Percentiles rank a stretch among this genome's conserved stretches.
phyloP scores from a whole-genome alignment of 495 filamentous ascomycete species.

The Cudoniella acicularis region DNA sequence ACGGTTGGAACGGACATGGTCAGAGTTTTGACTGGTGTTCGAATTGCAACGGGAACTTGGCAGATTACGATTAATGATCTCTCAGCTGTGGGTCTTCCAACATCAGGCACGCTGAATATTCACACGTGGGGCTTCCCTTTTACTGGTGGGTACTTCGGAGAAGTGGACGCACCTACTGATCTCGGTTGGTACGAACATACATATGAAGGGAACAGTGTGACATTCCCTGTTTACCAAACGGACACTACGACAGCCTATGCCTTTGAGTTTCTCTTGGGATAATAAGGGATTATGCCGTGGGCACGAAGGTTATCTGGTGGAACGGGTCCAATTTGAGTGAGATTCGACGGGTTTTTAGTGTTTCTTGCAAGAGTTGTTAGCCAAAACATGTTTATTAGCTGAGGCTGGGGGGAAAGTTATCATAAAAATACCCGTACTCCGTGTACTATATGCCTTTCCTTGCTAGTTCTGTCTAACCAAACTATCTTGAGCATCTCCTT shows the following conservation, averaged over 20 bases:
- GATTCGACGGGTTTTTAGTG: no score
- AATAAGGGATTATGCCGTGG: not conserved
- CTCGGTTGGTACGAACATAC: constrained; percentile 29
- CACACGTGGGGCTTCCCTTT: constrained; percentile 31
- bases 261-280: constrained; percentile 29
- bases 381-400: no score
- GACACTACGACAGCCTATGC: constrained; percentile 33
- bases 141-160: constrained; percentile 19
- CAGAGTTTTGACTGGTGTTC: constrained; percentile 32
- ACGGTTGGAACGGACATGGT: constrained; percentile 23
- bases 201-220: constrained; percentile 31
- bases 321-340: no score
- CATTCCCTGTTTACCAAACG: constrained; percentile 33
- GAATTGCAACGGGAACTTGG: constrained; percentile 31
- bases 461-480: no score
- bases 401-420: no score
- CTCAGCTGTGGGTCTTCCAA: constrained; percentile 28
- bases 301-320: no score
- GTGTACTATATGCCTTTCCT: no score
- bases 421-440: no score
- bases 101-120: constrained; percentile 29
- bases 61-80: constrained; percentile 30
- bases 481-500: no score
- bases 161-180: constrained; percentile 32
- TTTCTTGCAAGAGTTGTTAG: no score